Base-by-base conservation (phyloP, 805 yeast genomes). In the Lipomyces yamanashiensis region DNA sequence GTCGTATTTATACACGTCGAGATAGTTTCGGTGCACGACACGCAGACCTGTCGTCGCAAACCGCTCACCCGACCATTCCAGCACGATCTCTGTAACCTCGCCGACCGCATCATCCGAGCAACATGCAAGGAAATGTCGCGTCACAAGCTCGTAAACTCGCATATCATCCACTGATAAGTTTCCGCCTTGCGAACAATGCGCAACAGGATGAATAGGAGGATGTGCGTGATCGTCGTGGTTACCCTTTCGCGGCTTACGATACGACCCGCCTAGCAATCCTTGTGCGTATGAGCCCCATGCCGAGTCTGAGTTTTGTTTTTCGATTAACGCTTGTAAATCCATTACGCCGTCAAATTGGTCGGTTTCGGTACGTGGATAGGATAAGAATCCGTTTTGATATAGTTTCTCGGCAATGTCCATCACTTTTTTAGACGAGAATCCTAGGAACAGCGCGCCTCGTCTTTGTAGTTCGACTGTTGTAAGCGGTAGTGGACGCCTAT, bases 351-450 rank as follows among this genome's bases (percentile, higher is more conserved):
- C 97, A 71, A 89, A 96, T 28, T 77, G 82, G 74, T 95, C 98
- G 0, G 99, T 95, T 73, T 95, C 99, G 0, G 99, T 95, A 80
- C 99, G 88, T 2, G 99, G 99, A 74, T 95, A 95, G 0, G 98
- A 92, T 1, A 95, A 80, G 72, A 85, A 90, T 0, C 99, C 99
- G 54, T 82, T 80, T 62, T 88, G 92, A 74, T 95, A 95, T 28
- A 95, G 80, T 67, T 84, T 84, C 75, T 95, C 99, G 0, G 99
- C 99, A 0, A 71, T 62, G 54, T 83, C 85, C 71, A 95, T 78
- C 1, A 97, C 85, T 54, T 81, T 82, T 71, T 92, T 92, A 0
- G 98, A 95, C 71, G 89, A 84, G 80, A 91, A 76, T 66, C 86
- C 88, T 72, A 92, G 86, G 70, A 78, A 84, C 34, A 83, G 78